Percentiles rank a stretch among this genome's conserved stretches.
phyloP scores from a whole-genome alignment of 2,329 filamentous ascomycete species.

The Scleromitrula shiraiana region DNA sequence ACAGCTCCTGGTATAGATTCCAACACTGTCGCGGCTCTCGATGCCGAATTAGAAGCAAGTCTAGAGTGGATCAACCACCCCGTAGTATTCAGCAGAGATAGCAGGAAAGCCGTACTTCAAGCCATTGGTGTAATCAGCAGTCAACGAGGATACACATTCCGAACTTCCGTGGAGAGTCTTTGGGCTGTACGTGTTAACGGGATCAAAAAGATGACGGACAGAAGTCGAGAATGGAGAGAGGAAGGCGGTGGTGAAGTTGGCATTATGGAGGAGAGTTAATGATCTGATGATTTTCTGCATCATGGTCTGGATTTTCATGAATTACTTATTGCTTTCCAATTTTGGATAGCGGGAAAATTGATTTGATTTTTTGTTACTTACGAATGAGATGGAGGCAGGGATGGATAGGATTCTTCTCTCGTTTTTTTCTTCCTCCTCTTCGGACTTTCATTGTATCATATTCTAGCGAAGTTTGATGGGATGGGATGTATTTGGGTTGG shows the following conservation, averaged over 20 bases:
- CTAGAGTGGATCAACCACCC: constrained; percentile 98
- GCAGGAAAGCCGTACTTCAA: constrained; percentile 89
- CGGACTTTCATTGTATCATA: too few relatives aligned
- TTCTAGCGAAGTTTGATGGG: too few relatives aligned
- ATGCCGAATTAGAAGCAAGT: constrained; percentile 81
- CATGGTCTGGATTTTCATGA: too few relatives aligned
- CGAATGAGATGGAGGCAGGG: too few relatives aligned
- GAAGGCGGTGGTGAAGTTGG: constrained; percentile 41
- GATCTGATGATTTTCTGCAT: too few relatives aligned
- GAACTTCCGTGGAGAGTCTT: constrained; percentile 78
- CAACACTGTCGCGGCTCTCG: constrained; percentile 74
- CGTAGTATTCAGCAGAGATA: constrained; percentile 87
- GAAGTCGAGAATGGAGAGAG: constrained; percentile 87
- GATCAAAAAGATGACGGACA: constrained; percentile 72
- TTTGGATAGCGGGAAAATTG: too few relatives aligned
- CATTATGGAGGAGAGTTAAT: constrained; percentile 29
- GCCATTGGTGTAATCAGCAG: constrained; percentile 95
- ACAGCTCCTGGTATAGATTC: constrained; percentile 73
- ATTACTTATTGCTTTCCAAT: too few relatives aligned
- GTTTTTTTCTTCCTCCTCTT: too few relatives aligned
- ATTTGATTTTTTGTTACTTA: too few relatives aligned
- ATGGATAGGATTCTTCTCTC: too few relatives aligned
- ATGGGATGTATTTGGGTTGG: too few relatives aligned
- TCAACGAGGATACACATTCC: constrained; percentile 88
- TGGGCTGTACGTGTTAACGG: constrained; percentile 81